Base-by-base conservation (phyloP, 2,329 filamentous ascomycete species). In the Colletotrichum karsti region DNA sequence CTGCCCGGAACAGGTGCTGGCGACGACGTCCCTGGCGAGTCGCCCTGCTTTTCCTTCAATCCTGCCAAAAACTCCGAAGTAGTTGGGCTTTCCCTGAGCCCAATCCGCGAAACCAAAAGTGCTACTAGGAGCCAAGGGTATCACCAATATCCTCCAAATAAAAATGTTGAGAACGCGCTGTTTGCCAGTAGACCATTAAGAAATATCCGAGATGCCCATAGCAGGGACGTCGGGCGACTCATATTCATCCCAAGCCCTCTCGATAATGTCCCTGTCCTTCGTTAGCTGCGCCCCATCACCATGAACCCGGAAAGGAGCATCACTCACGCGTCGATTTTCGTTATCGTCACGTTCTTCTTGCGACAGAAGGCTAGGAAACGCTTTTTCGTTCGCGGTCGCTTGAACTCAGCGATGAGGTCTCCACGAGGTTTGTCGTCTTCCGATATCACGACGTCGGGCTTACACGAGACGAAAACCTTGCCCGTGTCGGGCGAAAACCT, bases 371-470 rank as follows among this genome's bases (percentile, higher is more conserved):
- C 72, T 51, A 89, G 73, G 69, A 89, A 87, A 3, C 87, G 79
- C 63, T 80, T 78, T 77, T 87, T 85, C 5, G 87, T 88, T 20
- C 84, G 79, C 70, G 83, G 80, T 6, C 87, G 76, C 74, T 86
- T 86, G 71, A 89, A 89, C 61, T 80, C 76, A 7, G 83, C 84
- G 70, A 89, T 77, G 3, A 89, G 73, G 46, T 85, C 79, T 3
- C 85, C 84, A 6, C 83, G 76, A 9, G 76, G 75, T 46, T 78
- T 73, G 10, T 78, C 78, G 51, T 80, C 77, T 20, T 72, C 68
- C 13, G 72, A 71, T 15, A 76, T 71, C 10, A 74, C 75, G 5
- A 74, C 70, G 4, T 76, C 74, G 18, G 73, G 72, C 67, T 72
- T 73, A 15, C 67, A 67, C 5, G 83, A 82, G 5, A 77, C 69